These are phyloP conservation scores for Aquilaria malaccensis DNA, from an alignment of 345 rosid genomes.

Conservation along the genomic window DNA sequence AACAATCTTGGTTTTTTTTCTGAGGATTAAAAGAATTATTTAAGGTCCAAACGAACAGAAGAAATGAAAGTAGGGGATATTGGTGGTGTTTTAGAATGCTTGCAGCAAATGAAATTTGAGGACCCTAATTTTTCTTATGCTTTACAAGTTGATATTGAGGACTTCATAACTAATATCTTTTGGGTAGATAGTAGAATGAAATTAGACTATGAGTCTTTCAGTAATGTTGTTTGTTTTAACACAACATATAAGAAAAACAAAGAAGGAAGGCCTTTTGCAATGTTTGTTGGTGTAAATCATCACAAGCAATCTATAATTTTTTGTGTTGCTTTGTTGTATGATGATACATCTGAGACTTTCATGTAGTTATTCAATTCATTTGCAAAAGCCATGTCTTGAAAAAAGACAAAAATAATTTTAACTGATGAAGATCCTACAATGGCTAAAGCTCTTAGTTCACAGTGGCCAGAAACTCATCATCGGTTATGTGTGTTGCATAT, in stretches of 20 bases:
- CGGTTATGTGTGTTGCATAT: neutral
- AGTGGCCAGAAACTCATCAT: neutral
- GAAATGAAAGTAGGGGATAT: neutral
- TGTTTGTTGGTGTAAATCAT: slow-evolving; percentile 3
- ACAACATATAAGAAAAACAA: neutral
- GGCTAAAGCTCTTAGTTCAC: slow-evolving; percentile 1
- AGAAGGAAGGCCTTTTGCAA: neutral
- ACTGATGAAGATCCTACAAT: slow-evolving; percentile 3
- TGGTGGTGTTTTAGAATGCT: neutral
- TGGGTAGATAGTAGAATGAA: no score
- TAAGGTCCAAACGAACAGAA: neutral
- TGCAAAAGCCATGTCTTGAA: slow-evolving; percentile 8
- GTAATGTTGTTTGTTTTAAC: neutral
- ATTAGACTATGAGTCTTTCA: neutral
- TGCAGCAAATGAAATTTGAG: neutral
- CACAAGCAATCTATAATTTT: neutral
- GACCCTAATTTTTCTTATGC: neutral
- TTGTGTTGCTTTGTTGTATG: neutral
- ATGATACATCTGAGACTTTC: slow-evolving; percentile 1
- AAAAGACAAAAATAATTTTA: neutral
- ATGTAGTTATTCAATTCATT: neutral
- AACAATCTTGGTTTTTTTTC: neutral
- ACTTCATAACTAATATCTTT: neutral
- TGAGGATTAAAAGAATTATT: neutral
- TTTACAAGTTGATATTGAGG: neutral